Conservation (phyloP, 441 rosid species). For the Pelargonium cotyledonis region DNA sequence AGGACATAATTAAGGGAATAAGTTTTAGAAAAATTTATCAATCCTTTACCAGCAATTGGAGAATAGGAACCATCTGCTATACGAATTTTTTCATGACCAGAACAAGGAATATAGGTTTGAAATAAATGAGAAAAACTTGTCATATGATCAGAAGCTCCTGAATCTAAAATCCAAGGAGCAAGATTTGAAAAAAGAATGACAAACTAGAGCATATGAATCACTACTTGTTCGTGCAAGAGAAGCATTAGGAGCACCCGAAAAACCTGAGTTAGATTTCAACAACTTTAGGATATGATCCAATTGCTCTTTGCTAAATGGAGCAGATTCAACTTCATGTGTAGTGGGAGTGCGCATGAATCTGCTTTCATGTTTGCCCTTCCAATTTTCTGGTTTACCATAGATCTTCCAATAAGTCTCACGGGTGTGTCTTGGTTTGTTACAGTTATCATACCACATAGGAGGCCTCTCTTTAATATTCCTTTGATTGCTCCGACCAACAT, state of each 20-base stretch:
- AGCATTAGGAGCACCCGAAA: background rate
- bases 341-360: no score
- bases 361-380: background rate
- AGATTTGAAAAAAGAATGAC: background rate
- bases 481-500: background rate
- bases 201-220: background rate
- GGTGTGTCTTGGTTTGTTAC: background rate
- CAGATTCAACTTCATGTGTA: no score
- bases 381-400: background rate
- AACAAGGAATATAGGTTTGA: background rate
- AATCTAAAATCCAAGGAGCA: background rate
- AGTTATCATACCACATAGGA: background rate
- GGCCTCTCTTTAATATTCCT: background rate
- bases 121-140: background rate
- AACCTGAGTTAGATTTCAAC: background rate
- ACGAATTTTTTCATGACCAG: background rate
- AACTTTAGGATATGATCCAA: background rate
- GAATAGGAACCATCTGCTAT: background rate
- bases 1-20: no score
- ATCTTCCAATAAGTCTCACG: background rate
- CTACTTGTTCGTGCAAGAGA: background rate
- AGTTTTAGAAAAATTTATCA: no score
- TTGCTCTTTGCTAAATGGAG: background rate
- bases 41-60: no score
- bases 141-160: background rate